Evolutionary conservation across 116 monocot species (phyloP), one percentile per base, ranked within the genome.

Genomic region (Trichopus zeylanicus): DNA sequence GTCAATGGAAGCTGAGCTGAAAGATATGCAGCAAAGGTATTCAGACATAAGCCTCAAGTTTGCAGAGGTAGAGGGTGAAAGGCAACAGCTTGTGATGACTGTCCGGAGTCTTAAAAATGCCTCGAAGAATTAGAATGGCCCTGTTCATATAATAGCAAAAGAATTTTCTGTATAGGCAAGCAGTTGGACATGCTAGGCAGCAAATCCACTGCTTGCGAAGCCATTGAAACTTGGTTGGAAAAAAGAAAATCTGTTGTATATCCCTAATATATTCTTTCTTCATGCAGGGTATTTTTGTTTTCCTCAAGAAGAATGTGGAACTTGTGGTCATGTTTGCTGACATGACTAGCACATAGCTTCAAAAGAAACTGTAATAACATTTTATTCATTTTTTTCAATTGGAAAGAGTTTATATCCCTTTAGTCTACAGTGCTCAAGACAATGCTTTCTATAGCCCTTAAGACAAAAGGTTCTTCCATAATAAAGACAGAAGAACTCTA

Each of bases 11-110:
- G 56, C 35, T 56, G 86, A 89, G 67, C 71, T 89, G 71, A 95
- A 89, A 60, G 90, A 89, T 56, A 76, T 95, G 83, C 86, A 86
- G 60, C 82, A 81, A 66, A 83, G 89, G 53, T 95, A 95, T 55
- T 83, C 83, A 7, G 83, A 86, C 54, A 79, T 95, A 48, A 95
- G 94, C 67, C 86, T 95, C 55, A 95, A 74, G 65, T 95, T 95
- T 72, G 94, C 94, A 57, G 90, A 95, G 72, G 86, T 89, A 16
- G 94, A 95, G 78, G 89, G 89, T 29, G 89, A 95, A 71, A 86
- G 89, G 65, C 94, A 95, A 59, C 82, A 89, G 61, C 89, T 89
- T 42, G 81, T 95, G n/a, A 89, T 89, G 86, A 89, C 55, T 19
- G 59, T 89, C 56, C 75, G 94, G 8, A 61, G 75, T 57, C 78